Conservation (phyloP, 331 rosid species). For the Quercus phellos region DNA sequence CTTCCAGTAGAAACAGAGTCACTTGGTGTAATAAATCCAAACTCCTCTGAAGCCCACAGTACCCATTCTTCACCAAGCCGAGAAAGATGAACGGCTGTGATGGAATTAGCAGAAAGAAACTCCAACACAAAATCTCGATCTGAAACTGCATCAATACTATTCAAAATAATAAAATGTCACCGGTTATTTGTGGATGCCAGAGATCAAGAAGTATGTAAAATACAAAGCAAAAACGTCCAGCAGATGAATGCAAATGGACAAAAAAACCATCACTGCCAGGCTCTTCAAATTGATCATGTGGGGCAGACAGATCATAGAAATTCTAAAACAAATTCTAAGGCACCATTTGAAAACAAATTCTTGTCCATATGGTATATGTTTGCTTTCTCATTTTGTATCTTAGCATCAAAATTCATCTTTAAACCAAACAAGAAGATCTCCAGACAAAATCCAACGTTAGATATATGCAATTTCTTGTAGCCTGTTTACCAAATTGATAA, state of each 20-base stretch:
- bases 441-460: neutral
- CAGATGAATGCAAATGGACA: neutral
- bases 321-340: neutral
- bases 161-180: conserved; percentile 13
- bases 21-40: conserved; percentile 87
- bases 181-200: conserved; percentile 16
- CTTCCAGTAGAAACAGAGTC: conserved; percentile 96
- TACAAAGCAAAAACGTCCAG: neutral
- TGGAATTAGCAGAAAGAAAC: conserved; percentile 87
- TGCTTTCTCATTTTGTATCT: neutral
- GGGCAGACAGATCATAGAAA: neutral
- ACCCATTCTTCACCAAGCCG: conserved; percentile 99
- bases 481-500: neutral
- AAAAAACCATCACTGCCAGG: neutral
- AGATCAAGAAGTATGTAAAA: neutral
- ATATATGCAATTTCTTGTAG: neutral
- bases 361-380: neutral
- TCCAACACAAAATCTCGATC: conserved; percentile 89
- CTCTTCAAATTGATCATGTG: neutral
- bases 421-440: neutral
- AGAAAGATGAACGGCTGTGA: conserved; percentile 86
- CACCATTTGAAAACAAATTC: neutral
- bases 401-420: neutral
- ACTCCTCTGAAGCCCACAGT: conserved; percentile 95
- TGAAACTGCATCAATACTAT: conserved; percentile 94